Percentiles rank a stretch among this genome's conserved stretches.
These are phyloP conservation scores for Daedaleopsis nitida DNA, from an alignment of 768 basidiomycete species.

Conservation along the genomic window DNA sequence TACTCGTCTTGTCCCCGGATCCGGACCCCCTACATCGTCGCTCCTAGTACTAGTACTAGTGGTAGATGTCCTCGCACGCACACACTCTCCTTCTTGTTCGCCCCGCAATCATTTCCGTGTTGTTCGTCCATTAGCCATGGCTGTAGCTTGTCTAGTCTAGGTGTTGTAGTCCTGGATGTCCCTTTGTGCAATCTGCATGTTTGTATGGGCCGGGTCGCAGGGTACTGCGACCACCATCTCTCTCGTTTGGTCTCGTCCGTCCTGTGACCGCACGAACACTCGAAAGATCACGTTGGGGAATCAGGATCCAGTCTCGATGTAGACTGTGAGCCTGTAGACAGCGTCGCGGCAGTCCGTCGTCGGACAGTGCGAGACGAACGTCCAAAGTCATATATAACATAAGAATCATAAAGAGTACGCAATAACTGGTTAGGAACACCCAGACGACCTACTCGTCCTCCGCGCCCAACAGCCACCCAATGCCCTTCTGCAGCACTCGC, in stretches of 20 bases:
- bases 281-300: no score
- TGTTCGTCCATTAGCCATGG: not conserved
- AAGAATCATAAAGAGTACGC: not conserved
- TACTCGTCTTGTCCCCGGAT: conserved; percentile 1
- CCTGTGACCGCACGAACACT: conserved; percentile 22
- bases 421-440: not conserved
- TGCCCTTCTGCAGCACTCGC: conserved; percentile 82
- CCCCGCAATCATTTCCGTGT: not conserved
- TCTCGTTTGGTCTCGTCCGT: conserved; percentile 9
- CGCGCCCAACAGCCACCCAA: conserved; percentile 94
- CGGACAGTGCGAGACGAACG: no score
- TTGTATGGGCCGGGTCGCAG: conserved; percentile 11
- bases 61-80: no score
- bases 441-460: conserved; percentile 48
- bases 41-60: not conserved
- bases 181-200: conserved; percentile 17
- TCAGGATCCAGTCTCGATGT: no score
- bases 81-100: not conserved
- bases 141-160: not conserved
- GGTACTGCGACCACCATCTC: conserved; percentile 7
- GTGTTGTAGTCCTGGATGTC: conserved; percentile 13
- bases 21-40: not conserved
- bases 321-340: conserved; percentile 3
- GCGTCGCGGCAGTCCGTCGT: not conserved
- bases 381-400: not conserved